A percentile compares a stretch with the other conserved stretches of the same genome.
Conservation (phyloP, 1,284 basidiomycete species). For the Rhodotorula glutinis region DNA sequence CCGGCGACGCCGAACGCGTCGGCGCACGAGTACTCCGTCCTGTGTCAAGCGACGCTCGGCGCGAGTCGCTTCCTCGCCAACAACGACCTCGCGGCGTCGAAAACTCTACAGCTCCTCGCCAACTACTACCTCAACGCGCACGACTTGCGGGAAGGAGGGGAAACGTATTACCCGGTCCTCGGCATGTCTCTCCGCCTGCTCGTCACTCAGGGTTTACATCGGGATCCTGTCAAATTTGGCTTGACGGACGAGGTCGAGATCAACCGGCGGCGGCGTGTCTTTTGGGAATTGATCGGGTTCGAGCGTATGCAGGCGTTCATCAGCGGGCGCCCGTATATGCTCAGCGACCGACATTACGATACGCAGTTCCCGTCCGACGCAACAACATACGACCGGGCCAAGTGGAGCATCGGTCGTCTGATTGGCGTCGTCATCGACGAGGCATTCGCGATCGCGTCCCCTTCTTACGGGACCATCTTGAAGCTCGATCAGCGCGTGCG, state of each 20-base stretch:
- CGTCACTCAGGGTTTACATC: constrained; percentile 28
- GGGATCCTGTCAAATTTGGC: constrained; percentile 41
- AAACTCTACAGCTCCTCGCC: constrained; percentile 43
- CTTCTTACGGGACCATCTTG: constrained; percentile 51
- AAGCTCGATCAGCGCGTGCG: constrained; percentile 51
- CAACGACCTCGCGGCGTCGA: constrained; percentile 39
- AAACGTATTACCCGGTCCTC: constrained; percentile 43
- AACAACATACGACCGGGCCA: constrained; percentile 13
- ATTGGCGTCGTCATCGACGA: constrained; percentile 30
- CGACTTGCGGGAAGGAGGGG: constrained; percentile 42
- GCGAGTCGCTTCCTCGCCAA: constrained; percentile 39
- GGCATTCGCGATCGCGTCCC: constrained; percentile 51
- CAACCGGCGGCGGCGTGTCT: constrained; percentile 38
- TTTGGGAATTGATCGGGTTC: constrained; percentile 29
- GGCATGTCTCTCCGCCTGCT: constrained; percentile 33
- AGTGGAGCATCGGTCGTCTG: constrained; percentile 29
- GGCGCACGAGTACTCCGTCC: constrained; percentile 34
- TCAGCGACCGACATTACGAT: constrained; percentile 36
- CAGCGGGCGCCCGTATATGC: constrained; percentile 39
- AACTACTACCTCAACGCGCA: constrained; percentile 43
- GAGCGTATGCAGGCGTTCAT: constrained; percentile 22
- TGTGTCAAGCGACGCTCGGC: constrained; percentile 33
- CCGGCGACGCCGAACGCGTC: constrained; percentile 35
- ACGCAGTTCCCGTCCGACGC: constrained; percentile 33
- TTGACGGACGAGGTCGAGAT: constrained; percentile 35